These are phyloP conservation scores for Beverwykella pulmonaria DNA, from an alignment of 495 filamentous ascomycete genomes.

Conservation along the genomic window DNA sequence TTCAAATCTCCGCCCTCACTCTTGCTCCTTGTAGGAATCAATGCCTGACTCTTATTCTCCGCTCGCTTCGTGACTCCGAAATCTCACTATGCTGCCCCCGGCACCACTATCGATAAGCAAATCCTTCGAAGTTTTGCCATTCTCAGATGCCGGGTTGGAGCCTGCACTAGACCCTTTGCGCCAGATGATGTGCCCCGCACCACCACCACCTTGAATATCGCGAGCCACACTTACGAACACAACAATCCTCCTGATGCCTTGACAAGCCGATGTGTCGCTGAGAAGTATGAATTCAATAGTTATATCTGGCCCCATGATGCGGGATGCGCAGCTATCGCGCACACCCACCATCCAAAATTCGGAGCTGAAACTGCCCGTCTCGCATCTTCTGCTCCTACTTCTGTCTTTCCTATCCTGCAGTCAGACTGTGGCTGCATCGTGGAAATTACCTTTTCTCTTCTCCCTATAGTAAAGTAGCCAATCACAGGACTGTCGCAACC, in stretches of 20 bases:
- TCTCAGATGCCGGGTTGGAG: neutral
- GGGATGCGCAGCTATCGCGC: neutral
- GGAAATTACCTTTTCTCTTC: neutral
- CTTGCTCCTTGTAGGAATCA: no score
- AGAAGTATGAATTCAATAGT: no score
- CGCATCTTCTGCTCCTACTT: neutral
- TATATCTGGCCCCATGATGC: no score
- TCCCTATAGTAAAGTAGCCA: no score
- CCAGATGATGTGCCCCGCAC: constrained; percentile 1
- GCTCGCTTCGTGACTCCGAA: neutral
- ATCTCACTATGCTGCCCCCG: neutral
- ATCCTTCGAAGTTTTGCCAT: neutral
- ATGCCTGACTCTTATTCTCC: neutral
- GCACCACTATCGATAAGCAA: constrained; percentile 1
- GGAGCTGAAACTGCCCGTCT: no score
- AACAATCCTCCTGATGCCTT: no score
- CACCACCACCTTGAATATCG: neutral
- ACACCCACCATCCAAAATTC: neutral
- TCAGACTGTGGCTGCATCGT: constrained; percentile 15
- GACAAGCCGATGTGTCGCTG: no score
- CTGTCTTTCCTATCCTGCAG: constrained; percentile 5
- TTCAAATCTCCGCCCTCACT: neutral
- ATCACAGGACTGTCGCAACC: no score
- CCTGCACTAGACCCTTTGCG: neutral
- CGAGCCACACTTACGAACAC: neutral